These are phyloP conservation scores for Aspergillus persii DNA, from an alignment of 2,329 filamentous ascomycete species.

Conservation along the genomic window DNA sequence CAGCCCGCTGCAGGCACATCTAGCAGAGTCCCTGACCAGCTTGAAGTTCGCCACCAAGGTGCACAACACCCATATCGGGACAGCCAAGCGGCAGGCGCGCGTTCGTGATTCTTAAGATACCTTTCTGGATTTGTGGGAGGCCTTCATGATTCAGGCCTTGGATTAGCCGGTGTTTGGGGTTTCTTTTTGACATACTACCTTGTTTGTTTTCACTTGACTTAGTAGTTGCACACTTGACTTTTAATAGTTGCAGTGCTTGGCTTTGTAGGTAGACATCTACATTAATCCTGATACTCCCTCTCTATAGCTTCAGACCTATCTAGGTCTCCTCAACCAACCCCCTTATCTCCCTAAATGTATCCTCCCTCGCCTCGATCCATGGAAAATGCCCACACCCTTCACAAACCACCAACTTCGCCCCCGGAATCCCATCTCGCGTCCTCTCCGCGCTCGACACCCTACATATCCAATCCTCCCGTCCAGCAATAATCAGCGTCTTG, in stretches of 20 bases:
- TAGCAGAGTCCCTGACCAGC: constrained; percentile 91
- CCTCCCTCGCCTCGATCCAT: constrained; percentile 24
- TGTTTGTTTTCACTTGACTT: not conserved
- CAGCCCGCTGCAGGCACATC: constrained; percentile 82
- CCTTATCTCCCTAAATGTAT: constrained; percentile 15
- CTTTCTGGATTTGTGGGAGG: constrained; percentile 15
- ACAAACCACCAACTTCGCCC: constrained; percentile 12
- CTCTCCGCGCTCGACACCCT: constrained; percentile 16
- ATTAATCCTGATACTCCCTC: not conserved
- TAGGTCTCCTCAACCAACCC: constrained; percentile 12
- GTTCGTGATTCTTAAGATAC: constrained; percentile 36
- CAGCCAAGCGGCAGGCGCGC: constrained; percentile 58
- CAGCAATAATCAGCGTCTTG: constrained; percentile 26
- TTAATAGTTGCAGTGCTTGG: not conserved
- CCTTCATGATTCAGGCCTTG: constrained; percentile 31
- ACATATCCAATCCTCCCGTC: constrained; percentile 23
- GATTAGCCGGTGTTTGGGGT: constrained; percentile 26
- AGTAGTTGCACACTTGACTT: not conserved
- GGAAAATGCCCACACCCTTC: constrained; percentile 28
- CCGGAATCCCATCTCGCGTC: constrained; percentile 16
- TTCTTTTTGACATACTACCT: constrained; percentile 12
- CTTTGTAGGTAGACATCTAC: not conserved
- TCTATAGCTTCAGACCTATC: no score
- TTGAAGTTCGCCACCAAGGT: constrained; percentile 95
- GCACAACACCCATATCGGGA: constrained; percentile 83